Evolutionary conservation across 2,329 filamentous ascomycete species (phyloP).

Genomic region (Clarireedia paspali): DNA sequence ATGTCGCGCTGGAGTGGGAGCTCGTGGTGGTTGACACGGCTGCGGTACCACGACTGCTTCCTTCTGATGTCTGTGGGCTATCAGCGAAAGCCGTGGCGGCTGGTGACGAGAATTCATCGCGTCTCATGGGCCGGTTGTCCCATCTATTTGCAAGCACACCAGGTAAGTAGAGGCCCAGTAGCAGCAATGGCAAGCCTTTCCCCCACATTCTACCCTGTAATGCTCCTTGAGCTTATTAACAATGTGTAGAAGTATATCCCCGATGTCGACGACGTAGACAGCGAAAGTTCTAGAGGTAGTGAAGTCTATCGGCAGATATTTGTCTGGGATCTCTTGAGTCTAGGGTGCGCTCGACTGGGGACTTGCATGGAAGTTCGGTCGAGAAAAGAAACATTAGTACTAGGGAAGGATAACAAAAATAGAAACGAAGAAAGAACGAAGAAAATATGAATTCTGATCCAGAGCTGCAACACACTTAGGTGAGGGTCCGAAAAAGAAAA

Average conservation of each 20-base stretch:
- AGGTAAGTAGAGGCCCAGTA: slow-evolving; percentile 22
- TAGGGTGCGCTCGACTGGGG: neutral
- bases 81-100: slow-evolving; percentile 9
- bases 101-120: slow-evolving; percentile 20
- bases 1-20: neutral
- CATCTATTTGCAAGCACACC: slow-evolving; percentile 16
- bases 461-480: neutral
- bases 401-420: neutral
- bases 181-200: slow-evolving; percentile 15
- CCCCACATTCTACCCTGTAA: slow-evolving; percentile 11
- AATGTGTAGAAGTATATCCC: neutral
- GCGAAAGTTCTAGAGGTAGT: no score
- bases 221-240: neutral
- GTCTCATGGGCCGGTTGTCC: slow-evolving; percentile 16
- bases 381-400: neutral
- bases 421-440: neutral
- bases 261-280: neutral
- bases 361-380: neutral
- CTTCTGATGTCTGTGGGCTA: neutral
- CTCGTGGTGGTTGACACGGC: neutral
- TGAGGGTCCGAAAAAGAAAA: no score
- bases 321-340: neutral
- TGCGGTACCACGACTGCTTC: neutral
- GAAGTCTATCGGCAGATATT: neutral
- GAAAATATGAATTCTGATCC: neutral